A percentile compares a stretch with the other conserved stretches of the same genome.
Conservation (phyloP, 192 early-diverging fungal genomes). For the Geranomyces michiganensis region DNA sequence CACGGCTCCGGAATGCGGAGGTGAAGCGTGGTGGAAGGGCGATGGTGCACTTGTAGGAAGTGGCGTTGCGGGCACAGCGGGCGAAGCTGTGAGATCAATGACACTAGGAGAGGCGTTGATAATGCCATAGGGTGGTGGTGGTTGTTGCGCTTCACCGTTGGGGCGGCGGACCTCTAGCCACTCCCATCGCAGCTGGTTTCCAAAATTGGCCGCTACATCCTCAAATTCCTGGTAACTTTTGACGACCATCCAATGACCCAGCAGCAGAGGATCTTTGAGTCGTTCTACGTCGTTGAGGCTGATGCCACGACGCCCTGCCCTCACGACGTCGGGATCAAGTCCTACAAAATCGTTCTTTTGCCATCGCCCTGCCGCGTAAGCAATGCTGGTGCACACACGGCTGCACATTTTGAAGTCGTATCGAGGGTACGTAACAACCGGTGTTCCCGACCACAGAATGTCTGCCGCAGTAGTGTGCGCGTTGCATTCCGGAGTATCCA, state of each 20-base stretch:
- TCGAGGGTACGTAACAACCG: constrained; percentile 86
- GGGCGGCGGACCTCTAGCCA: constrained; percentile 35
- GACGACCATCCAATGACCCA: constrained; percentile 56
- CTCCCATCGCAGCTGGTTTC: constrained; percentile 34
- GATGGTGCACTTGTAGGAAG: background rate
- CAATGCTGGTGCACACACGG: constrained; percentile 86
- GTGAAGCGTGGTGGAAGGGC: background rate
- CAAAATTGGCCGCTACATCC: constrained; percentile 47
- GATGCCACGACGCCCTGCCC: constrained; percentile 3
- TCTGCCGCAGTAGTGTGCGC: constrained; percentile 95
- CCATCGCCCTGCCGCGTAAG: constrained; percentile 72
- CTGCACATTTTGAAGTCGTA: constrained; percentile 90
- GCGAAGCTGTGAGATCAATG: background rate
- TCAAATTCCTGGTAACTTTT: constrained; percentile 54
- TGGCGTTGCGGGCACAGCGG: background rate
- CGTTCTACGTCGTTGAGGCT: constrained; percentile 27
- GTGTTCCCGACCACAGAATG: constrained; percentile 93
- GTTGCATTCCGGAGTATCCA: constrained; percentile 96
- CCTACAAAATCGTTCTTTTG: constrained; percentile 54
- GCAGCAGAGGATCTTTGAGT: constrained; percentile 30
- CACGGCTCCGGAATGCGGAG: background rate
- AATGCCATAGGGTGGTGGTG: background rate
- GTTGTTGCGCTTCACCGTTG: background rate
- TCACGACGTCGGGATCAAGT: background rate
- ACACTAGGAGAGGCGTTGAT: background rate